These are phyloP conservation scores for Brettanomyces sp. DNA, from an alignment of 805 yeast genomes.

Conservation along the genomic window DNA sequence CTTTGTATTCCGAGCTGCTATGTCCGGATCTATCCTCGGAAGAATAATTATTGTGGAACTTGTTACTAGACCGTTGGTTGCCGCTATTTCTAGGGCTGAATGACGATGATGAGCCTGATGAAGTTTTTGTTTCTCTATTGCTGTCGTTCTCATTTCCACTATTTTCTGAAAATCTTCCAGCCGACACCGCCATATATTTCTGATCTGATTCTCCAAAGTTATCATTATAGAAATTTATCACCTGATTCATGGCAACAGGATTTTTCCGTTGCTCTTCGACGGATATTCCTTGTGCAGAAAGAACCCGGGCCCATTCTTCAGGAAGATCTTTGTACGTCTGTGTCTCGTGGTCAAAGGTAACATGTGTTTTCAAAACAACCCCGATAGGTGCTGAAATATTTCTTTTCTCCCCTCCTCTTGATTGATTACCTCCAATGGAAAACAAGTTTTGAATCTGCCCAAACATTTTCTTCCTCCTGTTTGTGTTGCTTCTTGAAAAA, in stretches of 20 bases:
- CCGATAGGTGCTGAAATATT: slow-evolving; percentile 88
- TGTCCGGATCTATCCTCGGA: neutral
- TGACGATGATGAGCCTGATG: neutral
- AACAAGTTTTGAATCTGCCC: slow-evolving; percentile 38
- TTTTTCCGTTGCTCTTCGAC: slow-evolving; percentile 81
- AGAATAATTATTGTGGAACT: neutral
- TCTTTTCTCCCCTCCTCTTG: slow-evolving; percentile 15
- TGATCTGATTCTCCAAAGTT: slow-evolving; percentile 14
- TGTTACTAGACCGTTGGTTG: neutral
- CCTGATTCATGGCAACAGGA: slow-evolving; percentile 71
- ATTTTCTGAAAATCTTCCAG: slow-evolving; percentile 8
- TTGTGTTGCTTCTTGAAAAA: slow-evolving; percentile 14
- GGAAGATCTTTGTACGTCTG: slow-evolving; percentile 92
- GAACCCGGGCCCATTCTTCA: slow-evolving; percentile 78
- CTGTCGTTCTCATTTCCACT: slow-evolving; percentile 10
- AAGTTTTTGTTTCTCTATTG: neutral
- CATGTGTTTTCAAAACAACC: slow-evolving; percentile 86
- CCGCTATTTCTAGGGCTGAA: neutral
- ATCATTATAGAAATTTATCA: slow-evolving; percentile 19
- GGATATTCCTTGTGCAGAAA: slow-evolving; percentile 81
- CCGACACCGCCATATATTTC: slow-evolving; percentile 23
- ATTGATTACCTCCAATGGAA: slow-evolving; percentile 1
- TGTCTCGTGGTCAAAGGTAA: slow-evolving; percentile 74
- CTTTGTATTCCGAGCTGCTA: neutral
- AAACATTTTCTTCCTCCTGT: slow-evolving; percentile 43